These are phyloP conservation scores for Lactifluus hygrophoroides DNA, from an alignment of 768 basidiomycete species.

Conservation along the genomic window DNA sequence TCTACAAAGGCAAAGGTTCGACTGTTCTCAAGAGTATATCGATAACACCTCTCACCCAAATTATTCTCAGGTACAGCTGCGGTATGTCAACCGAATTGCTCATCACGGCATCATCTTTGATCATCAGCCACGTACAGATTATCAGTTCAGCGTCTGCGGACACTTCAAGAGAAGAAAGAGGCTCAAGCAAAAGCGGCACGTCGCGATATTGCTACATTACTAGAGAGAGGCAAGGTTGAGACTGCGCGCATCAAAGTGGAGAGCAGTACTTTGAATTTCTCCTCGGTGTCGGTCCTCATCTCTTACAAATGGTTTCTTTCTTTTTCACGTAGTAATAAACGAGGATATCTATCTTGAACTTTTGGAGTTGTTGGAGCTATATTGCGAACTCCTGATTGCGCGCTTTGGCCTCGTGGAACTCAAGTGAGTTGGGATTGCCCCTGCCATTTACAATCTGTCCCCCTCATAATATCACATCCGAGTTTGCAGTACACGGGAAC, in stretches of 20 bases:
- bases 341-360: conserved; percentile 83
- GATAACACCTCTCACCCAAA: background rate
- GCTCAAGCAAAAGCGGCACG: conserved; percentile 69
- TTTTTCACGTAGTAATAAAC: conserved; percentile 51
- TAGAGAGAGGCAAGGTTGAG: conserved; percentile 76
- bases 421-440: conserved; percentile 42
- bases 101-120: no score
- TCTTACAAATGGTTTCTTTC: conserved; percentile 7
- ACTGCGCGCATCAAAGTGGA: conserved; percentile 83
- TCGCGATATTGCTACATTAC: conserved; percentile 70
- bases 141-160: conserved; percentile 78
- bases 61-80: conserved; percentile 37
- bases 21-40: background rate
- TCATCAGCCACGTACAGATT: conserved; percentile 37
- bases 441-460: background rate
- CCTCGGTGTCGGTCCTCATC: conserved; percentile 5
- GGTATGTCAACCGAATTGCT: conserved; percentile 29
- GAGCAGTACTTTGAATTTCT: conserved; percentile 45
- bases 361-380: conserved; percentile 86
- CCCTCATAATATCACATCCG: background rate
- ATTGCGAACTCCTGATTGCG: conserved; percentile 88
- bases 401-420: conserved; percentile 89
- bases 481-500: conserved; percentile 55
- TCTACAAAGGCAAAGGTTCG: conserved; percentile 52
- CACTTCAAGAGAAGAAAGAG: conserved; percentile 86